A percentile compares a stretch with the other conserved stretches of the same genome.
Evolutionary conservation across 2,329 filamentous ascomycete species (phyloP).

Genomic region (Colletotrichum gloeosporioides): DNA sequence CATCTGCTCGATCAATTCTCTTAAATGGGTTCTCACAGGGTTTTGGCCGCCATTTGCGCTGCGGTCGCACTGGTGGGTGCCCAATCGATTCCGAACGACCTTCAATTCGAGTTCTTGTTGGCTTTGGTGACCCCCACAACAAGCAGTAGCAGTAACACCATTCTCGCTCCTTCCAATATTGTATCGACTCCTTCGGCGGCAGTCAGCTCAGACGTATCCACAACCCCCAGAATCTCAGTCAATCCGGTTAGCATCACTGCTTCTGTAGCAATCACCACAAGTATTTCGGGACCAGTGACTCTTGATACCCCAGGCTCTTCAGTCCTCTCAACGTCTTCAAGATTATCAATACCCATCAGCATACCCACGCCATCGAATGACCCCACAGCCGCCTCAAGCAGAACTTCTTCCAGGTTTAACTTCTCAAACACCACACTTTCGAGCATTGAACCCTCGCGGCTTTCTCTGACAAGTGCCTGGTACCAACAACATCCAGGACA

Average conservation of each 20-base stretch:
- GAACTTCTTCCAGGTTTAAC: not conserved
- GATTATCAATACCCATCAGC: not conserved
- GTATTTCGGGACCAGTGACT: not conserved
- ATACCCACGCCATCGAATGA: not conserved
- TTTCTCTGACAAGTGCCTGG: not conserved
- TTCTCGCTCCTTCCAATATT: not conserved
- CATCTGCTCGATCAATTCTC: not conserved
- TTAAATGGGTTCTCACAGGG: not conserved
- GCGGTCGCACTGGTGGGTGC: not conserved
- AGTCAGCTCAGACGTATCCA: not conserved
- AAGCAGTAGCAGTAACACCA: not conserved
- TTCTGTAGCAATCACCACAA: not conserved
- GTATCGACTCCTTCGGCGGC: not conserved
- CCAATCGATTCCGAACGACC: not conserved
- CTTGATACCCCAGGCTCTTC: not conserved
- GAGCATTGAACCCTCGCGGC: not conserved
- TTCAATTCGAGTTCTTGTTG: not conserved
- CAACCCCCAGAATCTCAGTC: not conserved
- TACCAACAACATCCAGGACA: not conserved
- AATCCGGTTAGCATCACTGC: not conserved
- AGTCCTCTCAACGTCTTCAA: not conserved
- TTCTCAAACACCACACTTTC: not conserved
- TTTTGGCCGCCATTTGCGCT: not conserved
- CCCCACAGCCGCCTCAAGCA: not conserved
- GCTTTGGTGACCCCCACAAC: not conserved